Conservation (phyloP, 2,329 filamentous ascomycete species). For the Lachnellula arida region DNA sequence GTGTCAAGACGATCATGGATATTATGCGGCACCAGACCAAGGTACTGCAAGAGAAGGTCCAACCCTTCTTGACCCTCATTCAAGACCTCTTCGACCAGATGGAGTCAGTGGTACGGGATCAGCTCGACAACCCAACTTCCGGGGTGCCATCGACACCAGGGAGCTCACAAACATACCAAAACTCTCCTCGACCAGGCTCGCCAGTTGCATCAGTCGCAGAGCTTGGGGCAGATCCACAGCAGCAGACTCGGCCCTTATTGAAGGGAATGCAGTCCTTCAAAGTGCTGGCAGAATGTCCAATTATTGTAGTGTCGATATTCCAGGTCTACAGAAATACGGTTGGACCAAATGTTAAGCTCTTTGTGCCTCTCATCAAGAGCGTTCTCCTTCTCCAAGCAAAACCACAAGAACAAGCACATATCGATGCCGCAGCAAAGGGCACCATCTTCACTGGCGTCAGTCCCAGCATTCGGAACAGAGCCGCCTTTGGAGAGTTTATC, state of each 20-base stretch:
- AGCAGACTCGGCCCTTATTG: conserved; percentile 72
- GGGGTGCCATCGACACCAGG: conserved; percentile 63
- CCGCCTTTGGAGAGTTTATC: conserved; percentile 95
- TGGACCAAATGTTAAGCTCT: conserved; percentile 78
- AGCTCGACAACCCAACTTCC: conserved; percentile 73
- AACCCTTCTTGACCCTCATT: conserved; percentile 85
- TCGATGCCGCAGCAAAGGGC: conserved; percentile 72
- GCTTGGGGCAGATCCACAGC: conserved; percentile 73
- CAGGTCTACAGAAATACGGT: conserved; percentile 84
- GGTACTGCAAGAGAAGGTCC: conserved; percentile 74
- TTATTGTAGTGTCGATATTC: conserved; percentile 97
- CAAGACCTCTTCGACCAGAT: conserved; percentile 95
- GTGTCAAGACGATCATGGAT: conserved; percentile 97
- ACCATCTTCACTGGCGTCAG: conserved; percentile 90
- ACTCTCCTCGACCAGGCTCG: conserved; percentile 80
- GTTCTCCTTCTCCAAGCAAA: conserved; percentile 85
- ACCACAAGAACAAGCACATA: conserved; percentile 87
- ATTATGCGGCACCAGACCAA: conserved; percentile 90
- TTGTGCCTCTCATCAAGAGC: conserved; percentile 89
- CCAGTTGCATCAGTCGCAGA: conserved; percentile 80
- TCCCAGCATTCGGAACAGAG: conserved; percentile 86
- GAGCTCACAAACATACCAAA: conserved; percentile 66
- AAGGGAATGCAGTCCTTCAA: conserved; percentile 99
- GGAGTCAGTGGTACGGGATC: conserved; percentile 90
- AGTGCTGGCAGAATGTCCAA: conserved; percentile 93